Conservation (phyloP, 306 rosid genomes). For the Pyrus communis region DNA sequence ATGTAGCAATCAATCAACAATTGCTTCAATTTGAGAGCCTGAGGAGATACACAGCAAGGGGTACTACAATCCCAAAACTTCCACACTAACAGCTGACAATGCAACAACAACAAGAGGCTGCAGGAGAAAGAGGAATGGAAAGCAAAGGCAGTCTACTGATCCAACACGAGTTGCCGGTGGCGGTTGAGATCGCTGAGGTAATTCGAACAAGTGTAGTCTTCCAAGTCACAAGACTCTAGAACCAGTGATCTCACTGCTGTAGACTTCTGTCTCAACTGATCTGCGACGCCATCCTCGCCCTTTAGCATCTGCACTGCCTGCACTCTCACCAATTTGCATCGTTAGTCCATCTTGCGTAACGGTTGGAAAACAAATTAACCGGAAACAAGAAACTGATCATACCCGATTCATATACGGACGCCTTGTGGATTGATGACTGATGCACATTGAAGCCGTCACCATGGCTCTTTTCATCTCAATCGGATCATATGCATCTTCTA, state of each 20-base stretch:
- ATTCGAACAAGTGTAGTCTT: conserved; percentile 77
- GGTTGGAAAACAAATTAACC: not conserved
- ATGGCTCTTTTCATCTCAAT: conserved; percentile 55
- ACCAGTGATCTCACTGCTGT: conserved; percentile 27
- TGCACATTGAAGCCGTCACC: conserved; percentile 73
- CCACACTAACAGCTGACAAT: conserved; percentile 1
- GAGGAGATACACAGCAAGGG: not conserved
- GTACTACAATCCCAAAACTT: conserved; percentile 15
- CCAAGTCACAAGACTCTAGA: conserved; percentile 69
- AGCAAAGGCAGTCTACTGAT: conserved; percentile 24
- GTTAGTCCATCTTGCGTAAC: not conserved
- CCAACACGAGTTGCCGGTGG: conserved; percentile 74
- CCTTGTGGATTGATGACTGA: conserved; percentile 54
- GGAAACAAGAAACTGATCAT: conserved; percentile 1
- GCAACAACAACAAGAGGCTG: conserved; percentile 1
- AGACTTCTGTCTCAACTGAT: conserved; percentile 26
- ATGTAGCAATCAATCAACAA: not conserved
- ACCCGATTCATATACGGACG: conserved; percentile 80
- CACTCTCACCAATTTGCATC: not conserved
- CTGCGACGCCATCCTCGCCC: conserved; percentile 44
- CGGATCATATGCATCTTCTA: conserved; percentile 46
- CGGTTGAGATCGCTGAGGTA: conserved; percentile 79
- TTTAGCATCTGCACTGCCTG: conserved; percentile 57
- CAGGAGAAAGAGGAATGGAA: not conserved
- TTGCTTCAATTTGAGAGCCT: not conserved